A percentile compares a stretch with the other conserved stretches of the same genome.
These are phyloP conservation scores for Linaria vulgaris DNA, from an alignment of 257 asterid genomes.

Conservation along the genomic window DNA sequence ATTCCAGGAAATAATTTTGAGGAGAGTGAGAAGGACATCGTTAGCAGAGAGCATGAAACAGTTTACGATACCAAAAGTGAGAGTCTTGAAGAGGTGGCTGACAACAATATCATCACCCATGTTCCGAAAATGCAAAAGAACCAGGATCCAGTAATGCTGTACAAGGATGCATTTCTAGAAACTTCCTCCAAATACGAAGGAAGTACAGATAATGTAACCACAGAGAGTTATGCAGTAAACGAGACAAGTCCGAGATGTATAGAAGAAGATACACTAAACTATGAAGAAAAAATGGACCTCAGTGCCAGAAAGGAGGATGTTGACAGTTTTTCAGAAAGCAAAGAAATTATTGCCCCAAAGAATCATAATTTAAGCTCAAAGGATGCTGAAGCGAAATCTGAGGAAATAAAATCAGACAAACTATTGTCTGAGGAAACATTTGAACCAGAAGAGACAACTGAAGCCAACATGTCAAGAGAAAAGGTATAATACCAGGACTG, in stretches of 20 bases:
- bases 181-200: not conserved
- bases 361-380: conserved; percentile 23
- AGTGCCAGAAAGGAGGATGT: conserved; percentile 8
- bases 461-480: conserved; percentile 21
- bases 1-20: not conserved
- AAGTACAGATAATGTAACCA: not conserved
- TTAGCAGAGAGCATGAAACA: not conserved
- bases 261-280: conserved; percentile 13
- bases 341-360: conserved; percentile 19
- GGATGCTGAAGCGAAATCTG: conserved; percentile 24
- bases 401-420: conserved; percentile 24
- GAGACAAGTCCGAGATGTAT: conserved; percentile 17
- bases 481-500: conserved; percentile 31
- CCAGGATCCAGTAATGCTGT: not conserved
- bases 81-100: conserved; percentile 8
- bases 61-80: not conserved
- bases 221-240: not conserved
- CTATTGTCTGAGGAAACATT: conserved; percentile 23
- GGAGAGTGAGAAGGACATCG: not conserved
- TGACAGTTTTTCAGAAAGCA: conserved; percentile 12
- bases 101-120: not conserved
- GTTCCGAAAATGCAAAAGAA: not conserved
- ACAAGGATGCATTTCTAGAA: conserved; percentile 1
- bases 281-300: conserved; percentile 10
- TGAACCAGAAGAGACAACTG: conserved; percentile 26